Conservation (phyloP, 1,284 basidiomycete genomes). For the Mycena sp. region DNA sequence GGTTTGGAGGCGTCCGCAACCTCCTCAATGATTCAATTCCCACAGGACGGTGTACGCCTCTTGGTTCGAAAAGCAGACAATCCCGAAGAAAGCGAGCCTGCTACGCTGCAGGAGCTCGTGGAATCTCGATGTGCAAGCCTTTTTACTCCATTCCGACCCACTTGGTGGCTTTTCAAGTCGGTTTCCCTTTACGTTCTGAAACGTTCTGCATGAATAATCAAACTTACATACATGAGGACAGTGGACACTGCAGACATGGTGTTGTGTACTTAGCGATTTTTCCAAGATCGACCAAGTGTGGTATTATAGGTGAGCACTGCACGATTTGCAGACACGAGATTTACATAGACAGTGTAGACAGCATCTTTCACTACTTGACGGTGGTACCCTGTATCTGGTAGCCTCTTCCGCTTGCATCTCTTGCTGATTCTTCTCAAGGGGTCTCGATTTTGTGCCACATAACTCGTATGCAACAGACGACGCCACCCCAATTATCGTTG, state of each 20-base stretch:
- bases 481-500: slow-evolving; percentile 83
- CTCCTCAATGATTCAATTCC: not conserved
- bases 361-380: slow-evolving; percentile 50
- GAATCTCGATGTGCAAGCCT: slow-evolving; percentile 67
- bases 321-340: not conserved
- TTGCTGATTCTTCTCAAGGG: slow-evolving; percentile 34
- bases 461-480: slow-evolving; percentile 61
- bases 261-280: slow-evolving; percentile 76
- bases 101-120: slow-evolving; percentile 58
- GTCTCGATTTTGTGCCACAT: slow-evolving; percentile 76
- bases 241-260: slow-evolving; percentile 80
- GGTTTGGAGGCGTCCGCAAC: no score
- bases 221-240: slow-evolving; percentile 41
- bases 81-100: not conserved
- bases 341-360: slow-evolving; percentile 1
- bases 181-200: slow-evolving; percentile 30
- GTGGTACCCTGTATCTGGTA: slow-evolving; percentile 48
- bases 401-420: not conserved
- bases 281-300: slow-evolving; percentile 74
- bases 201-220: not conserved
- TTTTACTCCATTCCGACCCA: slow-evolving; percentile 60
- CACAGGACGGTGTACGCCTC: not conserved
- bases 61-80: not conserved
- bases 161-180: slow-evolving; percentile 79
- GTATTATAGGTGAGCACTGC: slow-evolving; percentile 67